These are phyloP conservation scores for Geranomyces variabilis DNA, from an alignment of 192 early-diverging fungal genomes.

Conservation along the genomic window DNA sequence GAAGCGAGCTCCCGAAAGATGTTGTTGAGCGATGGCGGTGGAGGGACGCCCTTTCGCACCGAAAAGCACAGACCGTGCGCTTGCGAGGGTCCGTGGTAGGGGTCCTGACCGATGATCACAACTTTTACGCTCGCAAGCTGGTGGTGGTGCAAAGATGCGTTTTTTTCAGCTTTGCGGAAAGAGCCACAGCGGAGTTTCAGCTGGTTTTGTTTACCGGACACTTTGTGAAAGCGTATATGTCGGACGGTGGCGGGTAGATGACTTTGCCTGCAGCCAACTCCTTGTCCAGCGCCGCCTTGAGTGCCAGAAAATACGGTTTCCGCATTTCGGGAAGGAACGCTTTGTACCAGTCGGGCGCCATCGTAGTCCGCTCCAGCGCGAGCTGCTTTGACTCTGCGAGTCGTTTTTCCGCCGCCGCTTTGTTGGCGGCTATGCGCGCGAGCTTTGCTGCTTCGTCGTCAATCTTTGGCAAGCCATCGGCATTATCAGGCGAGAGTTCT, in stretches of 20 bases:
- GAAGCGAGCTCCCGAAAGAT: constrained; percentile 81
- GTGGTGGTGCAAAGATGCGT: background rate
- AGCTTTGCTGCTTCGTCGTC: background rate
- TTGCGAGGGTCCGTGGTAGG: constrained; percentile 77
- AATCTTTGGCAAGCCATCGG: background rate
- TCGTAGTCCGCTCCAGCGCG: constrained; percentile 53
- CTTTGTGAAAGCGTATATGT: constrained; percentile 81
- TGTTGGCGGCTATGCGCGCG: background rate
- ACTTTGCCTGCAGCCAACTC: constrained; percentile 56
- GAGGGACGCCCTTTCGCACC: constrained; percentile 72
- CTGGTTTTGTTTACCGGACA: constrained; percentile 48
- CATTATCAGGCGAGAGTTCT: too few species aligned
- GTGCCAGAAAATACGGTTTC: constrained; percentile 50
- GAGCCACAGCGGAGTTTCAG: background rate
- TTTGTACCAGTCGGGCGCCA: constrained; percentile 65
- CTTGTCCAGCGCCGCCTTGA: constrained; percentile 70
- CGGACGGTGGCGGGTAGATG: constrained; percentile 72
- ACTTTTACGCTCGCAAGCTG: constrained; percentile 69
- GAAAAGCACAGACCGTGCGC: constrained; percentile 92
- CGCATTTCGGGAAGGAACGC: constrained; percentile 41
- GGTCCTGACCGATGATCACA: constrained; percentile 94
- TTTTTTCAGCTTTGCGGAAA: background rate
- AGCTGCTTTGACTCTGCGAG: constrained; percentile 12
- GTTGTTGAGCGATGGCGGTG: constrained; percentile 88
- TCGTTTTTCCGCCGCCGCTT: background rate